Evolutionary conservation across 441 rosid genomes (phyloP), one percentile per base, ranked within the genome.

Genomic region (Flueggea neowawraea): DNA sequence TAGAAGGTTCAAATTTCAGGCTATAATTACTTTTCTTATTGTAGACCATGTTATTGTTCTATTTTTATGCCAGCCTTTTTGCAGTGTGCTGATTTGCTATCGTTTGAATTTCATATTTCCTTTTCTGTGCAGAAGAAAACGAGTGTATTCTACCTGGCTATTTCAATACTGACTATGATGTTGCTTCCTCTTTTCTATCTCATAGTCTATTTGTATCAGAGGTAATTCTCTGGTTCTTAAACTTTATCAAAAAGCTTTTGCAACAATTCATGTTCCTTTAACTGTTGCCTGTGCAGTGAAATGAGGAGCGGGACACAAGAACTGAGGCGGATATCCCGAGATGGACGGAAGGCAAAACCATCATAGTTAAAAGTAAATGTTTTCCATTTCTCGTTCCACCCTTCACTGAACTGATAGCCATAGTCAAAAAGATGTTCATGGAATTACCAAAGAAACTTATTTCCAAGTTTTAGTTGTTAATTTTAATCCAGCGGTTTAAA

Each of bases 121-220:
- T 44, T 52, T 52, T 69, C 33, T n/a, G 15, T 82, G 79, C 96
- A 90, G 97, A 90, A 90, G 81, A 69, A 68, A 65, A 62, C 80
- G 17, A 85, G 86, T 71, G 67, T 95, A 16, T 74, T 92, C 70
- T 95, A 88, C 79, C 75, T 95, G 61, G 91, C 97, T 39, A 69
- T 83, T 36, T 88, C 96, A 44, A 88, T 95, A 70, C 78, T 92
- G 82, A 85, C 83, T 54, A 64, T 92, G 88, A 90, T 95, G 97
- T 77, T 92, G 75, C 95, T 92, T 58, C 99, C 99, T 6, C 61
- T 95, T 65, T 82, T 95, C 80, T 95, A 92, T 69, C 79, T 90
- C 32, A 78, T 90, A 55, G 91, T 90, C 52, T 95, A 80, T 74
- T 72, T 95, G 72, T 65, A 88, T 71, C 93, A 90, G 70, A 88